phyloP scores from a whole-genome alignment of 2,329 filamentous ascomycete species.

The Alternaria gansuensis region DNA sequence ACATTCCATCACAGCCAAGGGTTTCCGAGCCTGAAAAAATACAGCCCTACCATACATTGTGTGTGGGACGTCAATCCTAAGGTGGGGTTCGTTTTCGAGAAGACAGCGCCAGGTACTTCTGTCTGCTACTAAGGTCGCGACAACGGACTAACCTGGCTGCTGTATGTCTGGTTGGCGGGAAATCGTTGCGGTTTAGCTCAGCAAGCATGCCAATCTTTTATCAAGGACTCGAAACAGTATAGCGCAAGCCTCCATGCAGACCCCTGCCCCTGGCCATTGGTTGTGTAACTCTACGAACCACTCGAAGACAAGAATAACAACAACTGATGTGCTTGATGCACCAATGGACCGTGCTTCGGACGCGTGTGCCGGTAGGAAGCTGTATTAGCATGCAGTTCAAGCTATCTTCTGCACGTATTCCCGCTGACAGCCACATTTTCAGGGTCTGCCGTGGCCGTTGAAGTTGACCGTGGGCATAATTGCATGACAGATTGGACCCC shows the following conservation, averaged over 20 bases:
- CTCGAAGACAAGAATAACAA: constrained; percentile 47
- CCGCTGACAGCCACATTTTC: constrained; percentile 30
- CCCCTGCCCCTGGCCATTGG: constrained; percentile 31
- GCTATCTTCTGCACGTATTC: constrained; percentile 39
- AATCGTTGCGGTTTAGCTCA: constrained; percentile 22
- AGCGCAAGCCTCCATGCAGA: constrained; percentile 37
- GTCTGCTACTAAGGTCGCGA: constrained; percentile 26
- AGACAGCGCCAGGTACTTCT: constrained; percentile 14
- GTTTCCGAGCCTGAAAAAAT: not conserved
- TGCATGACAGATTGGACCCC: constrained; percentile 30
- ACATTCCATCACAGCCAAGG: not conserved
- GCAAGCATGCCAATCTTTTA: constrained; percentile 38
- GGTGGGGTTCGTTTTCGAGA: constrained; percentile 17
- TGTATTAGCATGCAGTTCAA: constrained; percentile 23
- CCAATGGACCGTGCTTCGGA: constrained; percentile 37
- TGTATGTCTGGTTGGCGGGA: constrained; percentile 23
- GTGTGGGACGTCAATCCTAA: constrained; percentile 25
- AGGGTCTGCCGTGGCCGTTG: constrained; percentile 38
- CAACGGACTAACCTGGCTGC: constrained; percentile 34
- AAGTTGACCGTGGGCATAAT: constrained; percentile 34
- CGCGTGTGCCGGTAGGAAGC: constrained; percentile 36
- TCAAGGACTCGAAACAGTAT: constrained; percentile 43
- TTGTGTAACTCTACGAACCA: constrained; percentile 43
- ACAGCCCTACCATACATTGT: constrained; percentile 26
- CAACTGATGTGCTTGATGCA: constrained; percentile 38